A percentile compares a stretch with the other conserved stretches of the same genome.
phyloP scores from a whole-genome alignment of 257 asterid genomes.

The Phtheirospermum japonicum region DNA sequence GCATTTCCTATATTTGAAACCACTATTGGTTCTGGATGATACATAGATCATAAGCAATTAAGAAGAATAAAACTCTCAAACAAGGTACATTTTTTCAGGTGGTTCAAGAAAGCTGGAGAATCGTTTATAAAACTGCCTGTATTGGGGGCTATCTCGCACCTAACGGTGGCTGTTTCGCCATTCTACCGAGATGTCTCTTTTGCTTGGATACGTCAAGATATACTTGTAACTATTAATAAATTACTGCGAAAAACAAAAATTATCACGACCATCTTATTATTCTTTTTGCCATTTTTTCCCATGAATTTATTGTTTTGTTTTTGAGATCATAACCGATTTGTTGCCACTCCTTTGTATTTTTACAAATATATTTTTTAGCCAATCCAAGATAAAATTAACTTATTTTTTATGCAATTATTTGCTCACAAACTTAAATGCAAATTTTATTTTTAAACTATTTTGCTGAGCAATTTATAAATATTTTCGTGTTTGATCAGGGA shows the following conservation, averaged over 20 bases:
- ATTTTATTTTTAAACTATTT: not conserved
- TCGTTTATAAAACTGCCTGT: conserved; percentile 39
- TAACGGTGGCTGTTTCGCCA: conserved; percentile 79
- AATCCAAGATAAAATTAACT: too few species aligned
- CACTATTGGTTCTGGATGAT: conserved; percentile 7
- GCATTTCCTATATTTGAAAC: not conserved
- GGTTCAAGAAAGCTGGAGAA: conserved; percentile 42
- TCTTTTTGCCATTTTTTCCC: not conserved
- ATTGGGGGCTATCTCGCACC: conserved; percentile 50
- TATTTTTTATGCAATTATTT: not conserved
- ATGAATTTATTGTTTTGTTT: not conserved
- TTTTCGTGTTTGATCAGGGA: conserved; percentile 55
- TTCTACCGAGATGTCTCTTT: conserved; percentile 62
- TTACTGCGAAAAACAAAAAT: not conserved
- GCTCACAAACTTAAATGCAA: conserved; percentile 12
- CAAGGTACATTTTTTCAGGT: conserved; percentile 27
- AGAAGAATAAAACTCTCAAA: not conserved
- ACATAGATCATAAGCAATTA: not conserved
- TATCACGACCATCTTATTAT: conserved; percentile 4
- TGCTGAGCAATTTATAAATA: conserved; percentile 2
- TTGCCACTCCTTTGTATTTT: too few species aligned
- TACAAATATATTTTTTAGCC: too few species aligned
- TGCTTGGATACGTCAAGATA: conserved; percentile 96
- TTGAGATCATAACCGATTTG: too few species aligned
- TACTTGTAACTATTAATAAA: conserved; percentile 58